Conservation (phyloP, 2,329 filamentous ascomycete genomes). For the Fusarium graminum region DNA sequence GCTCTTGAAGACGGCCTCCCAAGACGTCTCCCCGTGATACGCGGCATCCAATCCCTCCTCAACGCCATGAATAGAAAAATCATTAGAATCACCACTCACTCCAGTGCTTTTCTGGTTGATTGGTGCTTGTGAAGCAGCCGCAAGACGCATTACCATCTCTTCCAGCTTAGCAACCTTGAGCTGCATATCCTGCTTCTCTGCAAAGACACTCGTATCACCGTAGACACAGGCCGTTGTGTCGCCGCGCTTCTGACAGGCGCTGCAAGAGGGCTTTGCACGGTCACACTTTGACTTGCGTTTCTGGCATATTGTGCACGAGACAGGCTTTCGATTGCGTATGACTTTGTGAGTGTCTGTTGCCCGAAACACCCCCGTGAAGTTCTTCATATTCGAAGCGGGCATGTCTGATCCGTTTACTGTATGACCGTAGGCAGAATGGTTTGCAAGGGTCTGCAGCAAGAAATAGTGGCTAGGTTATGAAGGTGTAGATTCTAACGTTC, state of each 20-base stretch:
- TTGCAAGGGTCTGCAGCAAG: neutral
- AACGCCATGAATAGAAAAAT: neutral
- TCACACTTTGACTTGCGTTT: constrained; percentile 60
- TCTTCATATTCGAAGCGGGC: constrained; percentile 42
- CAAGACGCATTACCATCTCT: constrained; percentile 56
- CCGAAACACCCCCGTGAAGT: constrained; percentile 55
- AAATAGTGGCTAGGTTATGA: neutral
- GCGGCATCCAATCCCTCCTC: constrained; percentile 33
- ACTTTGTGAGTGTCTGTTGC: constrained; percentile 52
- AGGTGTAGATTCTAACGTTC: neutral
- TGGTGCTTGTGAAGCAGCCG: constrained; percentile 37
- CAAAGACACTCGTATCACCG: constrained; percentile 34
- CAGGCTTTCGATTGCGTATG: constrained; percentile 57
- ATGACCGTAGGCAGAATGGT: neutral
- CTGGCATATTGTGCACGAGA: constrained; percentile 60
- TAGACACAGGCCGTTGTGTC: constrained; percentile 54
- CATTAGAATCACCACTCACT: neutral
- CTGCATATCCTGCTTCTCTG: constrained; percentile 55
- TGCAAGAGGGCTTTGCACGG: constrained; percentile 55
- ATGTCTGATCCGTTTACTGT: constrained; percentile 25
- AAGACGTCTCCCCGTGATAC: constrained; percentile 58
- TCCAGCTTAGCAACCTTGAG: constrained; percentile 57
- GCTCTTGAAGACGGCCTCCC: constrained; percentile 58
- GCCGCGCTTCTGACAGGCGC: constrained; percentile 56
- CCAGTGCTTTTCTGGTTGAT: neutral